Conservation (phyloP, 306 rosid species). For the Prunus campanulata region DNA sequence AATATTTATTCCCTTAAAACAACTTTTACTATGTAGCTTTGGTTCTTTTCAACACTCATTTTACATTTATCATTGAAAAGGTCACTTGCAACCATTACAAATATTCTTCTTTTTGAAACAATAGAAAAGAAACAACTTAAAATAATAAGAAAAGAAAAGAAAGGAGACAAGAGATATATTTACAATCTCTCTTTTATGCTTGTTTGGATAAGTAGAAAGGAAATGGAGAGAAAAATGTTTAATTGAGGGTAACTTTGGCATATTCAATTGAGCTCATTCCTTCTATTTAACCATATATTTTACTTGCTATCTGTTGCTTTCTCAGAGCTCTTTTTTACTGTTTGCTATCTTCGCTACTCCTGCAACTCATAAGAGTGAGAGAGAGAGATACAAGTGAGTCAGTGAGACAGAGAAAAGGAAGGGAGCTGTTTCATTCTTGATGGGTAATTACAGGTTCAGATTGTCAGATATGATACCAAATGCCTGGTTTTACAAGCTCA, state of each 20-base stretch:
- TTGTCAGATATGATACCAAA: slow-evolving; percentile 79
- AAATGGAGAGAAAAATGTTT: background rate
- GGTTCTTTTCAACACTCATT: background rate
- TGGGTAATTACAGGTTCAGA: slow-evolving; percentile 72
- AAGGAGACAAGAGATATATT: background rate
- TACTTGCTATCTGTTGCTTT: background rate
- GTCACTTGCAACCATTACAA: background rate
- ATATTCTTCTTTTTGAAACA: background rate
- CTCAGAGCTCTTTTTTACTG: background rate
- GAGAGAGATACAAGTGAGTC: background rate
- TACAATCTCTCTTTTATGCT: background rate
- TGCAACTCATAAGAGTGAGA: slow-evolving; percentile 4
- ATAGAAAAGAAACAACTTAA: background rate
- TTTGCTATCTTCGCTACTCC: background rate
- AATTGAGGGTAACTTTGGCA: background rate
- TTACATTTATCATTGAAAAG: background rate
- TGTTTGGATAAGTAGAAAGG: background rate
- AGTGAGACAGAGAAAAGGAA: background rate
- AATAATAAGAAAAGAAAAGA: background rate
- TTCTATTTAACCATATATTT: background rate
- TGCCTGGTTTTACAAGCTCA: slow-evolving; percentile 90
- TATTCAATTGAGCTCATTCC: background rate
- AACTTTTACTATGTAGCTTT: slow-evolving; percentile 5
- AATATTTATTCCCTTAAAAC: background rate
- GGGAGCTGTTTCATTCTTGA: slow-evolving; percentile 27